phyloP scores from a whole-genome alignment of 108 stramenopile species.

The Nitzschia palea region DNA sequence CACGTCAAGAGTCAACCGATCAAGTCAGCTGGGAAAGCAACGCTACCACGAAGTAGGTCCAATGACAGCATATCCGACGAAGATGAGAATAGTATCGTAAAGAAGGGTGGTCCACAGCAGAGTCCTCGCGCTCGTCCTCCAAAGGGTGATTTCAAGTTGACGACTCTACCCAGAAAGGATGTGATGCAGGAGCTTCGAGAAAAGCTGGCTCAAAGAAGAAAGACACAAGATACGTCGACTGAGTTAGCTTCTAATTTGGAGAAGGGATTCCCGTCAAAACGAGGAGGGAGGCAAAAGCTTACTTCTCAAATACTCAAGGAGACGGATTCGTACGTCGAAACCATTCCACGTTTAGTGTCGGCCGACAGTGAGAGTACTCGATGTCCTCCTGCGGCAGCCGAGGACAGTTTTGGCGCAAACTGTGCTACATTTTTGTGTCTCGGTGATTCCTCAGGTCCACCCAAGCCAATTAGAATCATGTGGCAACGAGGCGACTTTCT shows the following conservation, averaged over 20 bases:
- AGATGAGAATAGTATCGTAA: conserved; percentile 13
- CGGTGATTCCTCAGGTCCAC: neutral
- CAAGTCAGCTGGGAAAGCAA: neutral
- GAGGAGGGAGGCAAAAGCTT: neutral
- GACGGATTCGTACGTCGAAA: neutral
- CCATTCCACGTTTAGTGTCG: neutral
- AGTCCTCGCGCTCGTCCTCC: neutral
- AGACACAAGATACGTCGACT: too few species aligned
- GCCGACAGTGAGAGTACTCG: neutral
- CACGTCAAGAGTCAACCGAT: conserved; percentile 9
- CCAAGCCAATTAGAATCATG: neutral
- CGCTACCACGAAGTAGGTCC: neutral
- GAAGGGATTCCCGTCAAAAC: neutral
- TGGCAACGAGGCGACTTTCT: conserved; percentile 1
- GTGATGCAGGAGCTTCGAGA: conserved; percentile 4
- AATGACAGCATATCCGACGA: neutral
- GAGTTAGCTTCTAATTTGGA: too few species aligned
- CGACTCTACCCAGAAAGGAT: neutral
- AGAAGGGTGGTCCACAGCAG: neutral
- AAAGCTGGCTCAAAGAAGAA: neutral
- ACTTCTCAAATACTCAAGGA: neutral
- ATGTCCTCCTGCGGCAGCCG: too few species aligned
- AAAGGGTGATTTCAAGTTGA: neutral
- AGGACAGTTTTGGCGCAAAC: too few species aligned
- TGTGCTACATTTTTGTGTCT: neutral